Base-by-base conservation (phyloP, 2,329 filamentous ascomycete genomes). In the Malbranchea zuffiana region DNA sequence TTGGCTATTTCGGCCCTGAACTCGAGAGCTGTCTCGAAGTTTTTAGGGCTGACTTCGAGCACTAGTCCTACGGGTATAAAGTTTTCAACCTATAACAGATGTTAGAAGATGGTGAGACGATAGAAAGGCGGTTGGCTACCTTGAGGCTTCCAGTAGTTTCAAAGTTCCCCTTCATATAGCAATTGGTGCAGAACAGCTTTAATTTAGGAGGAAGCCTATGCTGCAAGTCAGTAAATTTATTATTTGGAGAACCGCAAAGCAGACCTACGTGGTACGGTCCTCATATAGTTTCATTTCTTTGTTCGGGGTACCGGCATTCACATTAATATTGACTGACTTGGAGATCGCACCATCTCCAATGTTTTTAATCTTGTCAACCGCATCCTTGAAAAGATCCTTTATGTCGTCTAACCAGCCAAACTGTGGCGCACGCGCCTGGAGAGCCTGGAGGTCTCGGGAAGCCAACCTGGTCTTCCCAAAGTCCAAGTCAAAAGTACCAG, bases 131-230 rank as follows among this genome's bases (percentile, higher is more conserved):
- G 24, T 37, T 42, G 6, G 25, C 10, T 18, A 52, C 50, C 19
- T 46, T 47, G 3, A 55, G 17, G 19, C 35, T 37, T 17, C 53
- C 52, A 5, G 36, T 40, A n/a, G 53, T 39, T 28, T 47, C 37
- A 23, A 54, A 48, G 18, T 39, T 48, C 10, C 52, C 53, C 1
- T 34, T 31, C 1, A 54, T 41, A 30, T 46, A 55, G 34, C 52
- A 55, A 24, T 54, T 46, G 23, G 41, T 39, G 28, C 53, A 55
- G 20, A 46, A 44, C 5, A 55, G 17, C 3, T 34, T 43, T 3
- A 53, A 26, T 3, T 43, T 21, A 10, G 40, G 23, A 13, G 42
- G 32, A 32, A 35, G 39, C 24, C 36, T 43, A n/a, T 15, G n/a
- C 10, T 28, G 4, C 7, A 20, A 18, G 17, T 27, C 20, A 26